Evolutionary conservation across 768 basidiomycete genomes (phyloP).

Genomic region (Antrodiella citrinella): DNA sequence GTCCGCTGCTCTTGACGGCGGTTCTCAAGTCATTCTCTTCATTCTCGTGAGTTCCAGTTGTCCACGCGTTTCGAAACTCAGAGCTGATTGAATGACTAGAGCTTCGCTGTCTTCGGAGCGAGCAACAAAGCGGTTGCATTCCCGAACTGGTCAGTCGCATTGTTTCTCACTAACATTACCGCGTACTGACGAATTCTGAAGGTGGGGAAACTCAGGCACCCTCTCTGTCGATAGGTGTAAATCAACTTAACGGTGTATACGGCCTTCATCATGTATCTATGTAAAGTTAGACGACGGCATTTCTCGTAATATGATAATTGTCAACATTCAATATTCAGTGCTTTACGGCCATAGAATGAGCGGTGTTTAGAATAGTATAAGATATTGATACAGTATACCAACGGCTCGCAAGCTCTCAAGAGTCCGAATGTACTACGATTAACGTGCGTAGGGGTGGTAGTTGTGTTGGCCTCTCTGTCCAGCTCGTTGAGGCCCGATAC

Average conservation of each 20-base stretch:
- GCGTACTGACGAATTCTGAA: slow-evolving; percentile 1
- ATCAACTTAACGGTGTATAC: slow-evolving; percentile 11
- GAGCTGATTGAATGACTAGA: slow-evolving; percentile 9
- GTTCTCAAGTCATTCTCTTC: slow-evolving; percentile 40
- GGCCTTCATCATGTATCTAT: too few relatives aligned
- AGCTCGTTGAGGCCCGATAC: slow-evolving; percentile 66
- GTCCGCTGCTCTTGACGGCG: slow-evolving; percentile 43
- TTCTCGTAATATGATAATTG: too few relatives aligned
- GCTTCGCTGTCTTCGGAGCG: slow-evolving; percentile 32
- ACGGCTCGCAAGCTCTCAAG: not conserved
- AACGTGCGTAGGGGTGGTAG: slow-evolving; percentile 81
- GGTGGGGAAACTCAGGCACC: slow-evolving; percentile 31
- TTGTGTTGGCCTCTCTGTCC: slow-evolving; percentile 66
- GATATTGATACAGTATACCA: not conserved
- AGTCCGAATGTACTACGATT: slow-evolving; percentile 3
- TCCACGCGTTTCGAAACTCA: slow-evolving; percentile 9
- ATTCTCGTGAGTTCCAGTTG: slow-evolving; percentile 30
- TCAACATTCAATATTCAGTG: too few relatives aligned
- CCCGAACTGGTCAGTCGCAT: slow-evolving; percentile 35
- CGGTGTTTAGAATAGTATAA: not conserved
- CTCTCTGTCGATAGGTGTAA: slow-evolving; percentile 32
- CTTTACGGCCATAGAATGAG: not conserved
- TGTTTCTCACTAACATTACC: not conserved
- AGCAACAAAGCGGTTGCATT: slow-evolving; percentile 34
- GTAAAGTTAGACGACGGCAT: too few relatives aligned